A percentile compares a stretch with the other conserved stretches of the same genome.
These are phyloP conservation scores for Panaeolus papilionaceus DNA, from an alignment of 768 basidiomycete species.

Conservation along the genomic window DNA sequence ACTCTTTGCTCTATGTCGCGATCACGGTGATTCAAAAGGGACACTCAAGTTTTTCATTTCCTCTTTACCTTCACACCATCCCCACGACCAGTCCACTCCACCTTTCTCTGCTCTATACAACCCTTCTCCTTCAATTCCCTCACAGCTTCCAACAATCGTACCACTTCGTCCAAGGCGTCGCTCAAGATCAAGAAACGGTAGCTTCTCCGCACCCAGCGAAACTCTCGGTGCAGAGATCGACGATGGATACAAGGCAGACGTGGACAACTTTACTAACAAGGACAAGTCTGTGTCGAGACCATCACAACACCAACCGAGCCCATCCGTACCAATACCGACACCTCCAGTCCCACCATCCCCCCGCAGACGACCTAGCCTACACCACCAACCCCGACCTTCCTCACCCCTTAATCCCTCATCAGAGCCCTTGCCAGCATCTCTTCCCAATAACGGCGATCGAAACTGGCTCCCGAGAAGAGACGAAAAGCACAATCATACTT, in stretches of 20 bases:
- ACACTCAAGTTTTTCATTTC: constrained; percentile 86
- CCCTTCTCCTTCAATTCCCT: constrained; percentile 41
- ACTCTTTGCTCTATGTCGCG: constrained; percentile 73
- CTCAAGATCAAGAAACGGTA: constrained; percentile 68
- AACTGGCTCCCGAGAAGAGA: constrained; percentile 28
- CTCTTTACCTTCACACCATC: constrained; percentile 34
- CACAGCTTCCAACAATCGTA: constrained; percentile 38
- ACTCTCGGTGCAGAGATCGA: constrained; percentile 54
- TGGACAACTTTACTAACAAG: constrained; percentile 60
- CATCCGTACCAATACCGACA: constrained; percentile 24
- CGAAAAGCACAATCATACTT: constrained; percentile 41
- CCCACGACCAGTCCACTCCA: constrained; percentile 30
- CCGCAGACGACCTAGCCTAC: constrained; percentile 43
- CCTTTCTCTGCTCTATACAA: constrained; percentile 36
- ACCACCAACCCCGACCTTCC: constrained; percentile 36
- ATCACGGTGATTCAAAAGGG: constrained; percentile 78
- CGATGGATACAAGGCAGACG: constrained; percentile 77
- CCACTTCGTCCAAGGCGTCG: constrained; percentile 60
- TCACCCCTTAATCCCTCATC: constrained; percentile 42
- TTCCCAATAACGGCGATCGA: constrained; percentile 33
- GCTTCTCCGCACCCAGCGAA: constrained; percentile 75
- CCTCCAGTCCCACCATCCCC: constrained; percentile 45
- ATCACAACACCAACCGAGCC: constrained; percentile 31
- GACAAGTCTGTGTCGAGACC: constrained; percentile 49
- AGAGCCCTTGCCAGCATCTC: constrained; percentile 39